Conservation (phyloP, 2,329 filamentous ascomycete species). For the Colletotrichum limetticola region DNA sequence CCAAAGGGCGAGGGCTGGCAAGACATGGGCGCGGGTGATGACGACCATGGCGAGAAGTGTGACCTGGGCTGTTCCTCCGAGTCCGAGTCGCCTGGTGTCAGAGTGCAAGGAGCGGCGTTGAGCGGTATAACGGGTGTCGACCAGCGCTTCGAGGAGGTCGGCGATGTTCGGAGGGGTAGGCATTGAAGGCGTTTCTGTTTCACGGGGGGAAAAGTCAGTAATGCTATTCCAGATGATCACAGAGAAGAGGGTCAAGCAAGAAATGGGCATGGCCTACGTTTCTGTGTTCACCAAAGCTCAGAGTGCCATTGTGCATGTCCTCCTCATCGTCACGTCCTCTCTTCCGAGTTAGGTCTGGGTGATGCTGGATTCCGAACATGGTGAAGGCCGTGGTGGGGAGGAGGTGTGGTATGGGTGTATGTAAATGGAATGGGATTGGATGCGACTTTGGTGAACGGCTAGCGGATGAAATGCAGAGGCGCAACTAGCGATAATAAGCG, state of each 20-base stretch:
- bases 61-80: conserved; percentile 49
- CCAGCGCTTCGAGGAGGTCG: conserved; percentile 46
- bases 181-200: conserved; percentile 65
- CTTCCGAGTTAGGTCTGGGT: conserved; percentile 25
- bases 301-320: conserved; percentile 47
- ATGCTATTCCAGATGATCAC: background rate
- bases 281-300: conserved; percentile 61
- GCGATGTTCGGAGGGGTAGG: conserved; percentile 61
- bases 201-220: background rate
- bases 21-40: conserved; percentile 38
- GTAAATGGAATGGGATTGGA: no score
- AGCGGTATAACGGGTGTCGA: conserved; percentile 29
- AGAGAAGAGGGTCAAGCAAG: background rate
- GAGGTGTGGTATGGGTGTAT: background rate
- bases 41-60: conserved; percentile 47
- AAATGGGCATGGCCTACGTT: conserved; percentile 50
- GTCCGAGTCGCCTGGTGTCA: conserved; percentile 53
- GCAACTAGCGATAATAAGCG: background rate
- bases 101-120: conserved; percentile 37
- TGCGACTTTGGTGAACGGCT: background rate
- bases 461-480: background rate
- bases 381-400: background rate
- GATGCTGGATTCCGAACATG: conserved; percentile 24
- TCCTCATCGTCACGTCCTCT: conserved; percentile 53
- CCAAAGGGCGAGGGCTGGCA: conserved; percentile 38